phyloP scores from a whole-genome alignment of 2,329 filamentous ascomycete species.

The Talaromyces sp. region DNA sequence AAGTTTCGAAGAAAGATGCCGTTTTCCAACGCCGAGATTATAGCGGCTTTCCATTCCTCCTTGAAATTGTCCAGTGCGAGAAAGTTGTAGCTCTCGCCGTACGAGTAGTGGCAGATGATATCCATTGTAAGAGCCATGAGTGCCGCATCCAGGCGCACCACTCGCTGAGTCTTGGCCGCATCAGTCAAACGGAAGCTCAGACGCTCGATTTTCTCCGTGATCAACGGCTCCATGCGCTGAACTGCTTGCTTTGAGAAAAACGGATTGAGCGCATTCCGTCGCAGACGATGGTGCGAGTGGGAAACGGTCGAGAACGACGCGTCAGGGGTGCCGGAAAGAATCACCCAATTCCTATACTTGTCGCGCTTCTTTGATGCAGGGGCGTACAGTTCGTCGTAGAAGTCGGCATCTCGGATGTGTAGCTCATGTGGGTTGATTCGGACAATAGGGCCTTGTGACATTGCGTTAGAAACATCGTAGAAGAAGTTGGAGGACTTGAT shows the following conservation, averaged over 20 bases:
- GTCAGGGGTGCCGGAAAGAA: conserved; percentile 20
- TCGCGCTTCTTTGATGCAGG: conserved; percentile 25
- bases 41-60: conserved; percentile 23
- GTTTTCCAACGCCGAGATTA: conserved; percentile 21
- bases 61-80: conserved; percentile 30
- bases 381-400: conserved; percentile 35
- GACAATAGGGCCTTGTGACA: conserved; percentile 30
- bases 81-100: conserved; percentile 32
- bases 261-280: conserved; percentile 24
- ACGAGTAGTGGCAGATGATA: conserved; percentile 40
- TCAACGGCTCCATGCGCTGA: conserved; percentile 33
- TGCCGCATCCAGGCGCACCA: conserved; percentile 26
- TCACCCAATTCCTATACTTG: conserved; percentile 25
- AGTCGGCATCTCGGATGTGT: conserved; percentile 34
- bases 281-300: conserved; percentile 26
- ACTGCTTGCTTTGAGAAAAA: conserved; percentile 36
- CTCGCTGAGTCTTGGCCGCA: conserved; percentile 19
- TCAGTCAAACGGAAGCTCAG: conserved; percentile 27
- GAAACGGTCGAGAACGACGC: conserved; percentile 24
- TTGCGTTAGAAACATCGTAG: not conserved
- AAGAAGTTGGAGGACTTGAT: not conserved
- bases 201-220: conserved; percentile 34
- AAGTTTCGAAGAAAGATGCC: conserved; percentile 15
- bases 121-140: conserved; percentile 34
- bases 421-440: conserved; percentile 34